These are phyloP conservation scores for Pisolithus orientalis DNA, from an alignment of 768 basidiomycete species.

Conservation along the genomic window DNA sequence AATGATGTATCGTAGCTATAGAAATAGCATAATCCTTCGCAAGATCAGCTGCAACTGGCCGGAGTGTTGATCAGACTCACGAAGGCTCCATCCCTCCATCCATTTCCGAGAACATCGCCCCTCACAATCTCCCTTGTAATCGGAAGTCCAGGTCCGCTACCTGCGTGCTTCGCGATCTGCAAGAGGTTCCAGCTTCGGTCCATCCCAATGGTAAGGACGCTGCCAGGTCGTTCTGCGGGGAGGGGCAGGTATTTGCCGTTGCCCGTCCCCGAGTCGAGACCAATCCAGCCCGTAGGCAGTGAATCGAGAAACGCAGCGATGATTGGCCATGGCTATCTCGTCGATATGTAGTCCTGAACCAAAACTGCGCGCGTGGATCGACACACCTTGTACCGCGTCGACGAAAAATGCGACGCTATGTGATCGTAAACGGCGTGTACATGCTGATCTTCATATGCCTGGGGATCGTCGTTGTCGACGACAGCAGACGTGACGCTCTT, in stretches of 20 bases:
- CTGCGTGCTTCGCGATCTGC: constrained; percentile 64
- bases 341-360: not conserved
- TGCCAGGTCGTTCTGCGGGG: constrained; percentile 52
- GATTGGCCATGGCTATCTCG: constrained; percentile 79
- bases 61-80: constrained; percentile 42
- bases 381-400: constrained; percentile 79
- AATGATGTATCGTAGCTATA: constrained; percentile 95
- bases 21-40: constrained; percentile 93
- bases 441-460: constrained; percentile 61
- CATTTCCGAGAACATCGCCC: constrained; percentile 67
- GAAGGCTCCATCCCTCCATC: constrained; percentile 77
- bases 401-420: constrained; percentile 84
- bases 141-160: constrained; percentile 27
- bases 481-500: constrained; percentile 33
- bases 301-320: constrained; percentile 68
- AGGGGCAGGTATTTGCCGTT: constrained; percentile 96
- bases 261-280: constrained; percentile 92
- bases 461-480: constrained; percentile 44
- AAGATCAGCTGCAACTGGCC: not conserved
- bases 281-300: constrained; percentile 72
- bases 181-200: constrained; percentile 80
- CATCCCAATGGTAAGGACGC: constrained; percentile 72
- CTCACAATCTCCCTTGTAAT: constrained; percentile 64
- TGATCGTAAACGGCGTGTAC: constrained; percentile 82
- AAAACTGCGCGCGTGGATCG: not conserved